Evolutionary conservation across 352 stramenopile genomes (phyloP).

Genomic region (Phytopythium montanum): DNA sequence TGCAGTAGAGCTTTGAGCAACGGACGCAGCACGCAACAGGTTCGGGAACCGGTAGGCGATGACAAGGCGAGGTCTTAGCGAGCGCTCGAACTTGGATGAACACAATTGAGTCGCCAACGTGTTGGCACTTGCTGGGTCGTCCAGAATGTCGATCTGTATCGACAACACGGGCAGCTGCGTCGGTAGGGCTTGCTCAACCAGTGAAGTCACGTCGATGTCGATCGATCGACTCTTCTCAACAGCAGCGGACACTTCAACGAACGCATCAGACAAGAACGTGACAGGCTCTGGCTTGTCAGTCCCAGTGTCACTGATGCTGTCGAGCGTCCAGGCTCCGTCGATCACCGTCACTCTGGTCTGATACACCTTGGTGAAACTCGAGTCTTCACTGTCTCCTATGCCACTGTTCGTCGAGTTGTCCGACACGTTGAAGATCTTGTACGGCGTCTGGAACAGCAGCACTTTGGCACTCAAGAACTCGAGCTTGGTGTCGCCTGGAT

Average conservation of each 20-base stretch:
- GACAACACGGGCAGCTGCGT: slow-evolving; percentile 40
- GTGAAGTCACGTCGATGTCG: slow-evolving; percentile 46
- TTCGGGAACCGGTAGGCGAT: slow-evolving; percentile 50
- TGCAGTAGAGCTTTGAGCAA: slow-evolving; percentile 40
- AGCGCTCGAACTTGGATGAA: slow-evolving; percentile 57
- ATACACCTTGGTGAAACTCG: slow-evolving; percentile 43
- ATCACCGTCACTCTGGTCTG: slow-evolving; percentile 40
- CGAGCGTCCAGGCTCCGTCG: slow-evolving; percentile 42
- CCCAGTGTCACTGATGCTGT: slow-evolving; percentile 13
- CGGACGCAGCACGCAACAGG: slow-evolving; percentile 15
- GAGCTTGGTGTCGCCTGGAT: slow-evolving; percentile 39
- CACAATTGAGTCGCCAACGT: slow-evolving; percentile 49
- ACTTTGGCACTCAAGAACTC: slow-evolving; percentile 30
- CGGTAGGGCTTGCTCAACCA: slow-evolving; percentile 34
- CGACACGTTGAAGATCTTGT: slow-evolving; percentile 60
- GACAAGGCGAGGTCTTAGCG: slow-evolving; percentile 37
- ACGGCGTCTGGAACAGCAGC: slow-evolving; percentile 55
- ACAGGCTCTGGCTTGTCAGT: slow-evolving; percentile 12
- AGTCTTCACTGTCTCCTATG: slow-evolving; percentile 4
- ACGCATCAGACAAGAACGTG: slow-evolving; percentile 18
- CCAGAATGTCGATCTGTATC: slow-evolving; percentile 49
- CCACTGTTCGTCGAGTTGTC: not conserved
- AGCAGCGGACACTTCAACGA: slow-evolving; percentile 29
- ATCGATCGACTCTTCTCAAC: slow-evolving; percentile 47
- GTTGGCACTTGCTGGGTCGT: slow-evolving; percentile 16